Base-by-base conservation (phyloP, 768 basidiomycete species). In the Termitomyces sp. region DNA sequence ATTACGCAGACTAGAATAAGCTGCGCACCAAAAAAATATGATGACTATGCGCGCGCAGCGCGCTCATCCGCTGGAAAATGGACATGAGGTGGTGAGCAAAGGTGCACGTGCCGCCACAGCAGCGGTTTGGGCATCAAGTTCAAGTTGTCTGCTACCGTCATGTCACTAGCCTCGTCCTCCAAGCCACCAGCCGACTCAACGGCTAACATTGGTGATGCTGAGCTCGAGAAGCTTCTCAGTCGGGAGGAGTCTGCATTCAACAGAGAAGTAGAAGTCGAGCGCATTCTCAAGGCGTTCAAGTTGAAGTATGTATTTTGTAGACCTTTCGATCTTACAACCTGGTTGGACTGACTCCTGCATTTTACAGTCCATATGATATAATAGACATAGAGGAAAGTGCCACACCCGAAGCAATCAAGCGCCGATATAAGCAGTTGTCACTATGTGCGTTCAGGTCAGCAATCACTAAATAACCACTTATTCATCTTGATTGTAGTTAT, bases 251-350 rank as follows among this genome's bases (percentile, higher is more conserved):
- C 87, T 14, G 91, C 90, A 4, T 89, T 94, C 69, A 89, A 93
- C 65, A 82, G 93, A 30, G 93, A 94, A 72, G 75, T 92, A 26
- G 92, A 94, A 69, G 91, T 94, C 13, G 93, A 96, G 57, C 86
- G 97, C 26, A 93, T 99, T 62, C 76, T 98, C 49, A 89, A 87
- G 65, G 88, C 95, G 0, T 98, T 99, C 83, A 98, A 94, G 72
- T 82, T 98, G 65, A 99, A 98, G 95, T 96, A 58, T 64, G 86
- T 74, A 27, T 20, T 46, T 44, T 39, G 16, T 10, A 55, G 10
- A 20, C 33, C 32, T 45, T 46, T 39, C 37, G 46, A 20, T 42
- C 36, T 13, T 57, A 33, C 12, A 16, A 39, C 13, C 36, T 51
- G 61, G 45, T 59, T 47, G 53, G 33, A 34, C 52, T 56, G 50